phyloP scores from a whole-genome alignment of 352 stramenopile species.

The Globisporangium spiculum region DNA sequence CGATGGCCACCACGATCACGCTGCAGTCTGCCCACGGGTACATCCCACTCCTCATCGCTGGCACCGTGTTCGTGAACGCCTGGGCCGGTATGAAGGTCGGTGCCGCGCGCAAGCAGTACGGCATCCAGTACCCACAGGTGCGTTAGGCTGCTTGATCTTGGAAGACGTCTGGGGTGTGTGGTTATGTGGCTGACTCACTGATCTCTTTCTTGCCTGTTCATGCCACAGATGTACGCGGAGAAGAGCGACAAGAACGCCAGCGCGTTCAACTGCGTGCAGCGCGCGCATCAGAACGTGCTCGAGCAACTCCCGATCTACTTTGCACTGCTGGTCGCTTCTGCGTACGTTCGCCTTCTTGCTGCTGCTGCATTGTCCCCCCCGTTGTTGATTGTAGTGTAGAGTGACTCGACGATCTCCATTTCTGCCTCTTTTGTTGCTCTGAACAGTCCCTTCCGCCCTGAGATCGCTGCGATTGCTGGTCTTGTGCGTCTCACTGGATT shows the following conservation, averaged over 20 bases:
- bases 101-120: slow-evolving; percentile 14
- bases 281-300: slow-evolving; percentile 90
- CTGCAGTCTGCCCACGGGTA: slow-evolving; percentile 18
- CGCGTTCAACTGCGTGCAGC: slow-evolving; percentile 90
- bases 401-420: neutral
- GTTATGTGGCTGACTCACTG: neutral
- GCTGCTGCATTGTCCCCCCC: neutral
- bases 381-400: neutral
- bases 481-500: slow-evolving; percentile 53
- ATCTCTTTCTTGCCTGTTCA: neutral
- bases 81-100: slow-evolving; percentile 21
- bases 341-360: slow-evolving; percentile 32
- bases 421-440: neutral
- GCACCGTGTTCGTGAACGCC: slow-evolving; percentile 14
- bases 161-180: neutral
- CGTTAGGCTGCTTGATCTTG: neutral
- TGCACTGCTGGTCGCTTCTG: slow-evolving; percentile 45
- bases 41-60: slow-evolving; percentile 11
- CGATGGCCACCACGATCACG: neutral
- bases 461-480: slow-evolving; percentile 44
- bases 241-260: slow-evolving; percentile 87
- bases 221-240: slow-evolving; percentile 83
- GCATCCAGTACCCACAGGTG: slow-evolving; percentile 17
- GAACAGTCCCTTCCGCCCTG: slow-evolving; percentile 59
- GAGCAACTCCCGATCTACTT: slow-evolving; percentile 84